phyloP scores from a whole-genome alignment of 306 rosid genomes.

The Rosa persica region DNA sequence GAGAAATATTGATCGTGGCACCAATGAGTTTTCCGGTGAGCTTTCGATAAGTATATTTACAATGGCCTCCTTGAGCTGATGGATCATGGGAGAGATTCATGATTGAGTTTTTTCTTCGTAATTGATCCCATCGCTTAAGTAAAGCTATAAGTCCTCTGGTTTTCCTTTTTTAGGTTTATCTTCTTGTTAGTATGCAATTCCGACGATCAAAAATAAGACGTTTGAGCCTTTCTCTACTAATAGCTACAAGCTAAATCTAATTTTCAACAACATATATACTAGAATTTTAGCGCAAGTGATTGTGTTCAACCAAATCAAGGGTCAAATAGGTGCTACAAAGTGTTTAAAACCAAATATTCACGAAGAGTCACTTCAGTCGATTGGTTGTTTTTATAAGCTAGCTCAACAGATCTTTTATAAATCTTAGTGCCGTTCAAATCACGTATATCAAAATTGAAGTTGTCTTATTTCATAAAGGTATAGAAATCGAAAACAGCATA shows the following conservation, averaged over 20 bases:
- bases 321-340: background rate
- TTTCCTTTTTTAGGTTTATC: too few relatives aligned
- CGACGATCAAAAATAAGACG: too few relatives aligned
- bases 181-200: too few relatives aligned
- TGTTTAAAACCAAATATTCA: background rate
- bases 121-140: background rate
- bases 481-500: too few relatives aligned
- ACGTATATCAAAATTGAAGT: background rate
- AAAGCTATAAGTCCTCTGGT: too few relatives aligned
- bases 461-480: background rate
- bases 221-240: too few relatives aligned
- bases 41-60: too few relatives aligned
- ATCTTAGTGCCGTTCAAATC: background rate
- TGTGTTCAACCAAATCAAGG: background rate
- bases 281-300: background rate
- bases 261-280: background rate
- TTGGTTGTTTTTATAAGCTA: background rate
- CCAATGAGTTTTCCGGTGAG: background rate
- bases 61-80: background rate
- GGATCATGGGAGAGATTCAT: background rate
- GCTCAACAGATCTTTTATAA: background rate
- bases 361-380: background rate
- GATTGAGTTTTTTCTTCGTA: background rate
- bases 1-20: background rate
- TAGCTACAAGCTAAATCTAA: too few relatives aligned